Percentiles rank a stretch among this genome's conserved stretches.
These are phyloP conservation scores for Paramecium sexaurelia DNA, from an alignment of 73 alveolate genomes.

Conservation along the genomic window DNA sequence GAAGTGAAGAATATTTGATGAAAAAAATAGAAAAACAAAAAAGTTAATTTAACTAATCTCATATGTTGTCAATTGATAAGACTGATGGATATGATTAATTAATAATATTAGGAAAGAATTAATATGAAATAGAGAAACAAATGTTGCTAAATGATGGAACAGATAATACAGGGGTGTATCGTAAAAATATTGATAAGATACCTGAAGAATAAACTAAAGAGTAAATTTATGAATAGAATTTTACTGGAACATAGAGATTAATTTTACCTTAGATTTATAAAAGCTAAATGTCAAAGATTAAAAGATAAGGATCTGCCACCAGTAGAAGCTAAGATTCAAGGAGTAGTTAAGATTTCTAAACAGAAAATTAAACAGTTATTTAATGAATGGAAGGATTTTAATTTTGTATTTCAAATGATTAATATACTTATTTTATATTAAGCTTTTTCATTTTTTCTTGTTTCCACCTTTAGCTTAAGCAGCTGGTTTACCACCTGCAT, in stretches of 20 bases:
- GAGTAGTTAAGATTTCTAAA: not conserved
- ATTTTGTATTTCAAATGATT: not conserved
- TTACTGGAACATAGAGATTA: not conserved
- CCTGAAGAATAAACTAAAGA: slow-evolving; percentile 20
- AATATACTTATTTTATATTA: slow-evolving; percentile 11
- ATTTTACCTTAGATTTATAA: not conserved
- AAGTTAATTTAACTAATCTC: not conserved
- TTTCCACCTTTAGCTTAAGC: slow-evolving; percentile 46
- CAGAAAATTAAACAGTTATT: not conserved
- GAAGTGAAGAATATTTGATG: slow-evolving; percentile 52
- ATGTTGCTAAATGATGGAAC: slow-evolving; percentile 31
- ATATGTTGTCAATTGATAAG: slow-evolving; percentile 29
- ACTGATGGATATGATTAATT: slow-evolving; percentile 34
- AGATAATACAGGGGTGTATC: slow-evolving; percentile 17
- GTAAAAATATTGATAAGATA: slow-evolving; percentile 17
- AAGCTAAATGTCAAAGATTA: not conserved
- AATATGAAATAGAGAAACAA: slow-evolving; percentile 1
- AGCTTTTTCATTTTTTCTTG: slow-evolving; percentile 1
- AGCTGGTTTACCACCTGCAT: not conserved
- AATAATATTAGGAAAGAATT: slow-evolving; percentile 34
- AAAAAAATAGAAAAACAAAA: slow-evolving; percentile 9
- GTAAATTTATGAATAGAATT: not conserved
- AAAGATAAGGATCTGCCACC: slow-evolving; percentile 4
- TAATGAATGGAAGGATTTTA: not conserved
- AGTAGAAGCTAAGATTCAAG: not conserved